These are phyloP conservation scores for Euphorbia peplus DNA, from an alignment of 345 rosid species.

Conservation along the genomic window DNA sequence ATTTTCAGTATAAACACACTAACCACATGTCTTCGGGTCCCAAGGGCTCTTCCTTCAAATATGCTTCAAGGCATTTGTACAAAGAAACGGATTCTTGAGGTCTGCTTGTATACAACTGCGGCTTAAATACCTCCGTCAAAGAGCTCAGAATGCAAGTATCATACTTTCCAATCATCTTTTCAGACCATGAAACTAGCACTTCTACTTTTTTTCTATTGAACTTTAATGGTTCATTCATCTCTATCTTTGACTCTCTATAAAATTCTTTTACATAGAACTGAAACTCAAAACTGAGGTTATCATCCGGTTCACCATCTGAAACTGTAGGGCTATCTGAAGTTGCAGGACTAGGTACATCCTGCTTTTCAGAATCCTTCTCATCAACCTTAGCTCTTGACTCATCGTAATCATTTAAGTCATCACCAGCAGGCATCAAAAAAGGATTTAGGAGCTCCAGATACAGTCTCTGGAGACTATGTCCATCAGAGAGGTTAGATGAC, in stretches of 20 bases:
- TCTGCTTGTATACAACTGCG: slow-evolving; percentile 8
- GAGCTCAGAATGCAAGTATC: slow-evolving; percentile 21
- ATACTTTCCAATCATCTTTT: slow-evolving; percentile 18
- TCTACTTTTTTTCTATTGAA: background rate
- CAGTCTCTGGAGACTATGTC: slow-evolving; percentile 16
- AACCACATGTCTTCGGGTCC: slow-evolving; percentile 36
- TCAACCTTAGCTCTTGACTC: slow-evolving; percentile 25
- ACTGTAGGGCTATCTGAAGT: slow-evolving; percentile 20
- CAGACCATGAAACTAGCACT: slow-evolving; percentile 21
- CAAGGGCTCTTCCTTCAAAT: slow-evolving; percentile 28
- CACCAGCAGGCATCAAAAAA: slow-evolving; percentile 21
- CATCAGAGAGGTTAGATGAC: slow-evolving; percentile 24
- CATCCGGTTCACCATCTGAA: slow-evolving; percentile 35
- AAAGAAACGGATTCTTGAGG: slow-evolving; percentile 26
- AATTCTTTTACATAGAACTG: slow-evolving; percentile 26
- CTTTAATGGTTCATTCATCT: slow-evolving; percentile 14
- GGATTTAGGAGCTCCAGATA: slow-evolving; percentile 21
- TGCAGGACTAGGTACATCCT: slow-evolving; percentile 31
- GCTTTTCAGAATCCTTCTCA: slow-evolving; percentile 41
- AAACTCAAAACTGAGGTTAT: slow-evolving; percentile 34
- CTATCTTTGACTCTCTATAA: slow-evolving; percentile 6
- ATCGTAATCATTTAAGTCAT: slow-evolving; percentile 29
- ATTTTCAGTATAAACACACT: background rate
- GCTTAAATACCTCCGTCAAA: slow-evolving; percentile 24
- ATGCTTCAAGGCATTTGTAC: slow-evolving; percentile 30